Percentiles rank a stretch among this genome's conserved stretches.
Evolutionary conservation across 2,329 filamentous ascomycete species (phyloP).

Genomic region (Pseudogymnoascus pannorum): DNA sequence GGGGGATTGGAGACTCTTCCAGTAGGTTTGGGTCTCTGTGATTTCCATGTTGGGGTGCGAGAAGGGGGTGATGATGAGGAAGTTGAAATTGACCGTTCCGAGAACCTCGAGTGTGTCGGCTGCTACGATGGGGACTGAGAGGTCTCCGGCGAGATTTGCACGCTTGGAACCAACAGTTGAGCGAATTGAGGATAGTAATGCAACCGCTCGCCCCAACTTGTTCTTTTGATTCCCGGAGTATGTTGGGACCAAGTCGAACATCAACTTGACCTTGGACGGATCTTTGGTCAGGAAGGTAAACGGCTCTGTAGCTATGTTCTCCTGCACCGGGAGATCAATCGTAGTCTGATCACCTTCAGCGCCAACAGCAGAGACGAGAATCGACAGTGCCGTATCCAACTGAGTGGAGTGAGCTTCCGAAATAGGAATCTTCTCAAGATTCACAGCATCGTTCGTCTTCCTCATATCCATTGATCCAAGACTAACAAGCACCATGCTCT

Average conservation of each 20-base stretch:
- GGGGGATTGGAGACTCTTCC: slow-evolving; percentile 84
- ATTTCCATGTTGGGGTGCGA: slow-evolving; percentile 89
- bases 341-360: slow-evolving; percentile 81
- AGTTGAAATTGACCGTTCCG: slow-evolving; percentile 93
- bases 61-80: slow-evolving; percentile 90
- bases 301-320: slow-evolving; percentile 88
- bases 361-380: slow-evolving; percentile 80
- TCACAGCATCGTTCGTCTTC: slow-evolving; percentile 72
- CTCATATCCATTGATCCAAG: slow-evolving; percentile 91
- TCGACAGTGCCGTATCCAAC: slow-evolving; percentile 85
- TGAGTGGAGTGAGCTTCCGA: slow-evolving; percentile 85
- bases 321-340: slow-evolving; percentile 87
- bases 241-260: slow-evolving; percentile 93
- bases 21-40: slow-evolving; percentile 86
- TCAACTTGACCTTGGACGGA: slow-evolving; percentile 71
- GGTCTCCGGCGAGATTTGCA: slow-evolving; percentile 87
- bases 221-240: slow-evolving; percentile 86
- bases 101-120: slow-evolving; percentile 80
- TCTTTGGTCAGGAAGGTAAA: slow-evolving; percentile 82
- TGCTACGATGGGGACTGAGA: slow-evolving; percentile 84
- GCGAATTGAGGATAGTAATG: slow-evolving; percentile 78
- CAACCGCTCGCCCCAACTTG: slow-evolving; percentile 83
- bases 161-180: slow-evolving; percentile 74
- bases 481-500: slow-evolving; percentile 86
- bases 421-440: slow-evolving; percentile 79